Evolutionary conservation across 176 grass and related monocot species (phyloP).

Genomic region (Cenchrus fungigraminus): DNA sequence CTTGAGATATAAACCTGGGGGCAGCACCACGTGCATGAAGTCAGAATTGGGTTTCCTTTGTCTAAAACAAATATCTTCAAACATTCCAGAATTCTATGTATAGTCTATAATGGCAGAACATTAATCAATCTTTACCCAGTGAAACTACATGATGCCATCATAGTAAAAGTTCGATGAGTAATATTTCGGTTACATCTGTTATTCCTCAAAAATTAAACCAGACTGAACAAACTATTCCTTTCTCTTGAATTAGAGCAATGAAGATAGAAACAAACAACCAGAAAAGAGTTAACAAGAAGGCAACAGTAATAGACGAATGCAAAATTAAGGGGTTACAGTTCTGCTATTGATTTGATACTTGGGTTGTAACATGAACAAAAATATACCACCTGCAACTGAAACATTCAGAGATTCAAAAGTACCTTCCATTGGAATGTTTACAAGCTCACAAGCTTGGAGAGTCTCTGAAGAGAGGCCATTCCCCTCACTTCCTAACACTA

Average conservation of each 20-base stretch:
- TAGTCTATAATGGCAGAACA: not conserved
- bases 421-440: slow-evolving; percentile 93
- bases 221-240: slow-evolving; percentile 3
- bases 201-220: slow-evolving; percentile 2
- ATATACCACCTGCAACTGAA: slow-evolving; percentile 92
- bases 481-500: slow-evolving; percentile 93
- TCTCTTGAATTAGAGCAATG: not conserved
- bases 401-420: slow-evolving; percentile 98
- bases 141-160: slow-evolving; percentile 23
- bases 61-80: not conserved
- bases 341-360: slow-evolving; percentile 34
- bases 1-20: not conserved
- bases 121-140: not conserved
- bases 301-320: not conserved
- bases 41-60: not conserved
- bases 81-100: not conserved
- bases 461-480: slow-evolving; percentile 73
- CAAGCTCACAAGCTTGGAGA: slow-evolving; percentile 63
- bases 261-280: slow-evolving; percentile 28
- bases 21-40: not conserved
- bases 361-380: slow-evolving; percentile 88
- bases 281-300: not conserved
- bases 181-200: not conserved
- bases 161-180: slow-evolving; percentile 10
- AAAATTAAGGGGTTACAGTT: slow-evolving; percentile 36